Conservation (phyloP, 1,284 basidiomycete genomes). For the Pseudozyma tsukubaensis region DNA sequence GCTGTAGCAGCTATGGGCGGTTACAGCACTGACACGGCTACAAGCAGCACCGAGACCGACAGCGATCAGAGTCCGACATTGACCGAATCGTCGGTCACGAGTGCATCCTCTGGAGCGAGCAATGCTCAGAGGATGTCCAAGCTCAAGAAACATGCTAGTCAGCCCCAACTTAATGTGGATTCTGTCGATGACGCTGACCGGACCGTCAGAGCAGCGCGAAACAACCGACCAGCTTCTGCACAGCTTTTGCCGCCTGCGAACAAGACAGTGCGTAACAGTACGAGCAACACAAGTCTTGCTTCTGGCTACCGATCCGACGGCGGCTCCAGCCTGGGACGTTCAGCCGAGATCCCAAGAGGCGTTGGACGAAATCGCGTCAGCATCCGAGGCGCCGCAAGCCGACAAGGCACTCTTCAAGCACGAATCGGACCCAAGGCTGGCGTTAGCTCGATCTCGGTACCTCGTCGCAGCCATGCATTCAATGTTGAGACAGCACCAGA, state of each 20-base stretch:
- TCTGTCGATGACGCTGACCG: not conserved
- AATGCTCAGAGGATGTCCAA: slow-evolving; percentile 6
- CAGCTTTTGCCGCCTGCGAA: slow-evolving; percentile 3
- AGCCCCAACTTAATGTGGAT: slow-evolving; percentile 24
- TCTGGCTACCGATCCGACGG: slow-evolving; percentile 41
- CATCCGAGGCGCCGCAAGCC: slow-evolving; percentile 24
- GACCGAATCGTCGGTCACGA: slow-evolving; percentile 45
- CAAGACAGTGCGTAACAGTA: slow-evolving; percentile 31
- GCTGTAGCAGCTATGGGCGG: slow-evolving; percentile 44
- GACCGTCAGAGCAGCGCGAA: not conserved
- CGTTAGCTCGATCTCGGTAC: not conserved
- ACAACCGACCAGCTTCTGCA: slow-evolving; percentile 4
- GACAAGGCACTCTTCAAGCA: slow-evolving; percentile 22
- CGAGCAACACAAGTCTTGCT: slow-evolving; percentile 34
- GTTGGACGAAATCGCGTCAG: slow-evolving; percentile 28
- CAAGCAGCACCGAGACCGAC: slow-evolving; percentile 34
- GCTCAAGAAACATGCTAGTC: slow-evolving; percentile 39
- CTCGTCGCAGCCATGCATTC: not conserved
- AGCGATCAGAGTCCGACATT: slow-evolving; percentile 36
- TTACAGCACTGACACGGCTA: slow-evolving; percentile 35
- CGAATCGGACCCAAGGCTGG: slow-evolving; percentile 27
- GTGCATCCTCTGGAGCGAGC: slow-evolving; percentile 20
- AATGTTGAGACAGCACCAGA: not conserved
- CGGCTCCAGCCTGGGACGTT: slow-evolving; percentile 49
- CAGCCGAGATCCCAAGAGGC: slow-evolving; percentile 50